Conservation (phyloP, 139 green algal genomes). For the Coccomyxa sp. region DNA sequence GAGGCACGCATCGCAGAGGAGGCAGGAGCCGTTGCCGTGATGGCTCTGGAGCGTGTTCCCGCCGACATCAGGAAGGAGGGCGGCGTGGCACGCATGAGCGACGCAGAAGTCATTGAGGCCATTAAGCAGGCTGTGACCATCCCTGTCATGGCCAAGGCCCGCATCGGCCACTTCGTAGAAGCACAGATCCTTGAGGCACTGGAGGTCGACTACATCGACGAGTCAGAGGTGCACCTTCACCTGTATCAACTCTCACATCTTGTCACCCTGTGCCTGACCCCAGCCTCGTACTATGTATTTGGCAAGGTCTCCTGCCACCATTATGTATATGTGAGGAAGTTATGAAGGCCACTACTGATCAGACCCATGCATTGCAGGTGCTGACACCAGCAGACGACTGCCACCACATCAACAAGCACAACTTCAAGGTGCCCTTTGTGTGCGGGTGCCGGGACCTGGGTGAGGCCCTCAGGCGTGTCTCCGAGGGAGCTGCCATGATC, state of each 20-base stretch:
- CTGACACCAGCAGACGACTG: slow-evolving; percentile 97
- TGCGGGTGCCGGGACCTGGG: slow-evolving; percentile 98
- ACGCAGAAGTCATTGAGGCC: slow-evolving; percentile 92
- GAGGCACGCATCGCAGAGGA: slow-evolving; percentile 99
- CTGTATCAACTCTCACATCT: no score
- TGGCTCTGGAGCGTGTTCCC: slow-evolving; percentile 96
- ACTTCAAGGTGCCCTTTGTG: slow-evolving; percentile 99
- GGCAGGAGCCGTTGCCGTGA: slow-evolving; percentile 96
- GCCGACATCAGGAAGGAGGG: slow-evolving; percentile 96
- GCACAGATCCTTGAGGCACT: slow-evolving; percentile 97
- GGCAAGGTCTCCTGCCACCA: no score
- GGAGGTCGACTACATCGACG: slow-evolving; percentile 97
- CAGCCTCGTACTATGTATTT: no score
- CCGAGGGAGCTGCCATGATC: slow-evolving; percentile 98
- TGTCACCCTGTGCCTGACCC: no score
- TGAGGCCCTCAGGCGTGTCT: slow-evolving; percentile 94
- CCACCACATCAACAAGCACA: slow-evolving; percentile 99
- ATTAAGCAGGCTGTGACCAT: slow-evolving; percentile 98
- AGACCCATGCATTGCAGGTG: no score
- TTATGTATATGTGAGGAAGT: no score
- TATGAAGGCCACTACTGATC: no score
- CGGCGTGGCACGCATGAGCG: slow-evolving; percentile 96
- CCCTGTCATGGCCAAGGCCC: slow-evolving; percentile 98
- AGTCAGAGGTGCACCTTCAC: slow-evolving; percentile 90
- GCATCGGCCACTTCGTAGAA: slow-evolving; percentile 99